Percentiles rank a stretch among this genome's conserved stretches.
Conservation (phyloP, 2,329 filamentous ascomycete genomes). For the Penicillium griseofulvum region DNA sequence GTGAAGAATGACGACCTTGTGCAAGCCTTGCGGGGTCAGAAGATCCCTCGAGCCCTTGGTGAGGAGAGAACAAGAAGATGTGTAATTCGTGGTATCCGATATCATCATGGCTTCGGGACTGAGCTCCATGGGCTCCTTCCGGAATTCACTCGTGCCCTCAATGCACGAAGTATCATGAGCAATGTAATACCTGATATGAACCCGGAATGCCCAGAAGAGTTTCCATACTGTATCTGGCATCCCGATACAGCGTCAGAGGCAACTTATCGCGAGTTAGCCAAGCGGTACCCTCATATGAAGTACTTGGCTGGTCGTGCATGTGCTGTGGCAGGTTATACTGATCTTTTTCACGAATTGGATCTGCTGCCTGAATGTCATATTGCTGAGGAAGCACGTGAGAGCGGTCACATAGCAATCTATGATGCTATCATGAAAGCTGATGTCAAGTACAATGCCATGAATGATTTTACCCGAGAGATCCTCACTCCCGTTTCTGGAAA, state of each 20-base stretch:
- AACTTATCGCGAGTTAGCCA: slow-evolving; percentile 4
- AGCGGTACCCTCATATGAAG: slow-evolving; percentile 24
- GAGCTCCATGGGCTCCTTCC: slow-evolving; percentile 3
- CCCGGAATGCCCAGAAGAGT: background rate
- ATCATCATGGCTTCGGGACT: slow-evolving; percentile 2
- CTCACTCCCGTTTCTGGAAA: background rate
- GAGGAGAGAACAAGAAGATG: background rate
- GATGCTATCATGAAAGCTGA: slow-evolving; percentile 29
- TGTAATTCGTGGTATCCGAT: slow-evolving; percentile 7
- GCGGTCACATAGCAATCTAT: slow-evolving; percentile 27
- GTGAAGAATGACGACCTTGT: background rate
- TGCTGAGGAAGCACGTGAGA: slow-evolving; percentile 40
- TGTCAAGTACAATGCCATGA: slow-evolving; percentile 35
- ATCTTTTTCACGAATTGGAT: slow-evolving; percentile 39
- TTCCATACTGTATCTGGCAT: slow-evolving; percentile 17
- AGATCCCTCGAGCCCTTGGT: background rate
- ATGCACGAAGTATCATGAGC: slow-evolving; percentile 15
- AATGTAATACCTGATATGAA: slow-evolving; percentile 8
- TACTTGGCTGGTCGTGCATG: slow-evolving; percentile 45
- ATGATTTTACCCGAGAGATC: slow-evolving; percentile 33
- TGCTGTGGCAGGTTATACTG: slow-evolving; percentile 39
- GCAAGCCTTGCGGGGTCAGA: background rate
- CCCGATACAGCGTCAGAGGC: slow-evolving; percentile 7
- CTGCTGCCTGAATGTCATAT: slow-evolving; percentile 42
- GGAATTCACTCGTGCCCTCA: slow-evolving; percentile 11